A percentile compares a stretch with the other conserved stretches of the same genome.
phyloP scores from a whole-genome alignment of 2,329 filamentous ascomycete species.

The Ambrosiella beaveri region DNA sequence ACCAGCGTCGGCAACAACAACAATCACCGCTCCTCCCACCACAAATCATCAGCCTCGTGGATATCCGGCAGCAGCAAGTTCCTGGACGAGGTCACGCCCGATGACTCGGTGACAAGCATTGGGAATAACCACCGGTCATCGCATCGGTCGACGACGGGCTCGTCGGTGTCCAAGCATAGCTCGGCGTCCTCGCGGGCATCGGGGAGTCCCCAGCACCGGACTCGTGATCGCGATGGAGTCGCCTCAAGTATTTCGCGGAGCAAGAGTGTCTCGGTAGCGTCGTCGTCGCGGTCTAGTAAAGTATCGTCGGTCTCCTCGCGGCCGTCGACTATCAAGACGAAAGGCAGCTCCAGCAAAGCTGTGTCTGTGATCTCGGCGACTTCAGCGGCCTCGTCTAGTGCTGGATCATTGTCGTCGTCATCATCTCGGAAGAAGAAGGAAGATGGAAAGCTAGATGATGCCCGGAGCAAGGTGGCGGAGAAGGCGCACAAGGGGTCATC shows the following conservation, averaged over 20 bases:
- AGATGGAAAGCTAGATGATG: constrained; percentile 21
- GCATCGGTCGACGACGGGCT: not conserved
- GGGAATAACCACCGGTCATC: constrained; percentile 13
- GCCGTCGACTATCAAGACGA: not conserved
- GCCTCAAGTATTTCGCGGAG: constrained; percentile 10
- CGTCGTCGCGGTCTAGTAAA: not conserved
- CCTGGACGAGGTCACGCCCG: constrained; percentile 25
- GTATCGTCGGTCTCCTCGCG: constrained; percentile 1
- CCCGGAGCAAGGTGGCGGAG: not conserved
- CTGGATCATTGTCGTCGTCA: constrained; percentile 8
- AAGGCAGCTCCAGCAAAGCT: not conserved
- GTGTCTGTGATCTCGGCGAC: constrained; percentile 7
- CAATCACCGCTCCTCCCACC: constrained; percentile 11
- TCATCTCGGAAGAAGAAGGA: constrained; percentile 18
- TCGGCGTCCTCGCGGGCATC: constrained; percentile 14
- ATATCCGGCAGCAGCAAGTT: constrained; percentile 21
- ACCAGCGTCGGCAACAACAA: constrained; percentile 15
- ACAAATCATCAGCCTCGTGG: not conserved
- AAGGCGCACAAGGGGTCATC: constrained; percentile 3
- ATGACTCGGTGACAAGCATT: constrained; percentile 13
- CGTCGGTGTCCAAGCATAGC: constrained; percentile 18
- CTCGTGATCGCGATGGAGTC: constrained; percentile 14
- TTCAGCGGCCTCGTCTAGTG: constrained; percentile 17
- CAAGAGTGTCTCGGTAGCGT: constrained; percentile 3
- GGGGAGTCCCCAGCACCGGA: not conserved